Evolutionary conservation across 805 yeast species (phyloP).

Genomic region (Candida ovalis): DNA sequence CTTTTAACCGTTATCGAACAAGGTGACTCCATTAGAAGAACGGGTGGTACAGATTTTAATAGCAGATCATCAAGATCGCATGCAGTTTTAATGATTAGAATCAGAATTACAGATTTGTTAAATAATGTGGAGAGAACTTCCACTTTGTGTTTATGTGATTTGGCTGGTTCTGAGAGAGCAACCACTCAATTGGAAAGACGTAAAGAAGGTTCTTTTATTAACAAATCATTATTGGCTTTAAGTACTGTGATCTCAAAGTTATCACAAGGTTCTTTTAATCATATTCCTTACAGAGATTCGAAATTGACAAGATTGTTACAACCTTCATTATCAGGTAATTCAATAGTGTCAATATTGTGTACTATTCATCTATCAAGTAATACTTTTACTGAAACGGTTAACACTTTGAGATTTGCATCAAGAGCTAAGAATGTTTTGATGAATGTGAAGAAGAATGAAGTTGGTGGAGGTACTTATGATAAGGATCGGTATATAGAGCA

Average conservation of each 20-base stretch:
- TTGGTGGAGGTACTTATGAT: slow-evolving; percentile 30
- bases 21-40: slow-evolving; percentile 75
- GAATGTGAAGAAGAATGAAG: slow-evolving; percentile 54
- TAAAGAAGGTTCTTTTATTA: slow-evolving; percentile 90
- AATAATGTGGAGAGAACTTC: slow-evolving; percentile 42
- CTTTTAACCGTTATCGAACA: slow-evolving; percentile 52
- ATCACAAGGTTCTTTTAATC: slow-evolving; percentile 37
- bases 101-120: slow-evolving; percentile 41
- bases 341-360: slow-evolving; percentile 81
- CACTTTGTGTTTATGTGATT: slow-evolving; percentile 82
- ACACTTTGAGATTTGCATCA: slow-evolving; percentile 88
- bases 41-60: slow-evolving; percentile 88
- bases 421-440: slow-evolving; percentile 84
- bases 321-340: slow-evolving; percentile 86
- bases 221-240: slow-evolving; percentile 83
- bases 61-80: slow-evolving; percentile 87
- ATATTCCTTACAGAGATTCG: slow-evolving; percentile 91
- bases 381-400: slow-evolving; percentile 72
- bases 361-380: slow-evolving; percentile 69
- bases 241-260: slow-evolving; percentile 90
- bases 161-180: slow-evolving; percentile 96
- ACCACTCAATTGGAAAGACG: slow-evolving; percentile 73
- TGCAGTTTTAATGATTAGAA: slow-evolving; percentile 72
- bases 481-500: slow-evolving; percentile 52
- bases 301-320: slow-evolving; percentile 86